Base-by-base conservation (phyloP, 2,329 filamentous ascomycete species). In the Fusarium lyarnte region DNA sequence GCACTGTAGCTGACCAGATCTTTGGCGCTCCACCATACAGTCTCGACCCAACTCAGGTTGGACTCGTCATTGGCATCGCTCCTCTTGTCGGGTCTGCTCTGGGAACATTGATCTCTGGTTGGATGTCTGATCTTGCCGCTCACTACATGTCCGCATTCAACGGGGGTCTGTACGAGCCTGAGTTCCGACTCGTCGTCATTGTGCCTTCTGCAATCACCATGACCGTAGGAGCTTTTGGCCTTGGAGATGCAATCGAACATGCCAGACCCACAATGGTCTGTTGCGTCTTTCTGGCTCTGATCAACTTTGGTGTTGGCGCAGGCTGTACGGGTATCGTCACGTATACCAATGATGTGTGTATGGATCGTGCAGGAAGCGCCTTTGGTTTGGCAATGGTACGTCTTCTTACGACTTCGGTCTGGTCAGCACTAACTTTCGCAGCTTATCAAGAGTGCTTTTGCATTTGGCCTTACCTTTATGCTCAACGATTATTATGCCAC, bases 1-100 rank as follows among this genome's bases (percentile, higher is more conserved):
- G 58, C 2, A 14, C 46, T 16, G 46, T 60, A 5, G 58, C 58
- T 9, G 16, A 21, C 36, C 58, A 60, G 4, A 54, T 60, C 29
- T 60, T 60, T 14, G 46, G 58, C 6, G 58, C 58, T 43, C 58
- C 58, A 6, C 58, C 58, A 9, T 60, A 60, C 29, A 60, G 27
- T 16, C 46, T 60, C 36, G 27, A 60, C 2, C 8, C 58, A 10
- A 41, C 46, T 10, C 46, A 60, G 36, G 45, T 60, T 4, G 58
- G 58, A 5, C 46, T 60, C 12, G 47, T 54, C 23, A 60, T 60
- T 16, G 46, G 58, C 11, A 33, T 60, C 19, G 46, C 58, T 5
- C 58, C 58, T 29, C 58, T 60, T 14, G 10, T 60, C 16, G 46
- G 58, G 11, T 60, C 58, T 19, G 58, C 58, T 0, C 6, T 60